These are phyloP conservation scores for Phytophthora ohioensis DNA, from an alignment of 352 stramenopile genomes.

Conservation along the genomic window DNA sequence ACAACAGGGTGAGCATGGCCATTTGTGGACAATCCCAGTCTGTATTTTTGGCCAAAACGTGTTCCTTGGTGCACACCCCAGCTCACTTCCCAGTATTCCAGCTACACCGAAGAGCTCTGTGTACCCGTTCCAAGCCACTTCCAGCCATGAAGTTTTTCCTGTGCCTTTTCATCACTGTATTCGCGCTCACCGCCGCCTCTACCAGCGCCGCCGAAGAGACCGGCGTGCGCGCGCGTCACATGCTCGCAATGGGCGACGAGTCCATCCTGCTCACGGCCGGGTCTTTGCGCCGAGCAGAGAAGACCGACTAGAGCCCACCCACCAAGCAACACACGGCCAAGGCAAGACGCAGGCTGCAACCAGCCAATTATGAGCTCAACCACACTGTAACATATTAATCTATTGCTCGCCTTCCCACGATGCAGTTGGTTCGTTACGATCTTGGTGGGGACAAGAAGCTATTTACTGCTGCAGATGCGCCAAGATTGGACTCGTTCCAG, in stretches of 20 bases:
- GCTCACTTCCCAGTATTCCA: conserved; percentile 26
- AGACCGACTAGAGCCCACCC: conserved; percentile 5
- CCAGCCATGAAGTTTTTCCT: conserved; percentile 27
- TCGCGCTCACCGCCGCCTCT: conserved; percentile 4
- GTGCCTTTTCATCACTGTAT: conserved; percentile 1
- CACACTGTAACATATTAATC: conserved; percentile 27
- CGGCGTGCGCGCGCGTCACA: conserved; percentile 24
- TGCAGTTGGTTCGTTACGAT: not conserved
- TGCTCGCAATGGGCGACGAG: conserved; percentile 40
- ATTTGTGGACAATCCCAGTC: conserved; percentile 2
- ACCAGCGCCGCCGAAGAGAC: conserved; percentile 23
- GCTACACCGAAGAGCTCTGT: conserved; percentile 11
- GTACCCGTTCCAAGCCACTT: not conserved
- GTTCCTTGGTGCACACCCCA: conserved; percentile 1
- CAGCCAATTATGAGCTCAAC: conserved; percentile 9
- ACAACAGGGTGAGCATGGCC: not conserved
- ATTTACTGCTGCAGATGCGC: not conserved
- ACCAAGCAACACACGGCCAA: not conserved
- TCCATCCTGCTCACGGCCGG: conserved; percentile 31
- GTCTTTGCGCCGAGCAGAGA: conserved; percentile 14
- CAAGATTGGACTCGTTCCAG: too few relatives aligned
- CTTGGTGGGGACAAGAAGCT: not conserved
- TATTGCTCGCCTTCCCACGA: conserved; percentile 12
- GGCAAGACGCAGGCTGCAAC: not conserved
- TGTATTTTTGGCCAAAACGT: conserved; percentile 15